Base-by-base conservation (phyloP, 441 rosid genomes). In the Adansonia grandidieri region DNA sequence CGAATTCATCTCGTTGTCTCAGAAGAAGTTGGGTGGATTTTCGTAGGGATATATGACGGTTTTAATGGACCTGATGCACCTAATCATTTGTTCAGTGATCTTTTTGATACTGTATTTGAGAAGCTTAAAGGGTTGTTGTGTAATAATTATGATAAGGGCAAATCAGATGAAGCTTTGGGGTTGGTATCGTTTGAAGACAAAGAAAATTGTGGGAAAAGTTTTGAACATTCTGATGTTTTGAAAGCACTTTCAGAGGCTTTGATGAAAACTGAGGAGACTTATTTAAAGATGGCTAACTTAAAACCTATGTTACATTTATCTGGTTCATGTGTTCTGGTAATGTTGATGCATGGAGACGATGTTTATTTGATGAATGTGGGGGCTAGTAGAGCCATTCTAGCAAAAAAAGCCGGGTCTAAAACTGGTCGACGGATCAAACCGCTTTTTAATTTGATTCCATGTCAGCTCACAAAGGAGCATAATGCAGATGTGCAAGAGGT, bases 51-150 rank as follows among this genome's bases (percentile, higher is more conserved):
- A 78, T 91, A 91, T 78, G 95, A 91, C 67, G 95, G 93, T 48
- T 91, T 91, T 76, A 88, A 74, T 68, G 95, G 93, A 72, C 92
- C 92, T 6, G 95, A 88, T 78, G 93, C 93, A 66, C 90, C 96
- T 15, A 93, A 91, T 77, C 88, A 79, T 78, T 83, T 91, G 66
- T 82, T 90, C 47, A 75, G 70, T 20, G 85, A 87, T 86, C 86
- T 91, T 8, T 91, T 90, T 67, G 24, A 84, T 20, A 83, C 89
- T 15, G 85, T 91, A 51, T 83, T 85, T 14, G 81, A 84, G 48
- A 91, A 89, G 79, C 86, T 91, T 62, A 80, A 88, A 72, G 91
- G 87, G 6, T 66, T 89, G 61, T 67, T 77, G 14, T 85, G 87
- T 87, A 75, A 79, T 67, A 79, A 62, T 20, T 60, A 68, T 74